Conservation (phyloP, 306 rosid genomes). For the Trifolium pratense region DNA sequence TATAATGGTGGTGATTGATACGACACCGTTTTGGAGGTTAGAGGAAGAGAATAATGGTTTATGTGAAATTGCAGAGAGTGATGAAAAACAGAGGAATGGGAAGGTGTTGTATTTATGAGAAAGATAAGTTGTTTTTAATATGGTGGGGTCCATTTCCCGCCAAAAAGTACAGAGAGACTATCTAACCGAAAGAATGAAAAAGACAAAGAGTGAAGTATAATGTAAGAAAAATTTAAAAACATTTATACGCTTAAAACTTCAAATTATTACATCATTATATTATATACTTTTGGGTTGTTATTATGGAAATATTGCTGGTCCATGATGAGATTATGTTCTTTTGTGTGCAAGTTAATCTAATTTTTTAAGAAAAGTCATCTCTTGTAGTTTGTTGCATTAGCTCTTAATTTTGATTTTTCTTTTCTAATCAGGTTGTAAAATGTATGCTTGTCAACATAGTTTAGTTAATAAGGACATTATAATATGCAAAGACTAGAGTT, state of each 20-base stretch:
- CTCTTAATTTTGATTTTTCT: background rate
- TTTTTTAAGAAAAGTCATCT: background rate
- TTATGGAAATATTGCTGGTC: no score
- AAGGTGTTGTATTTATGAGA: conserved; percentile 36
- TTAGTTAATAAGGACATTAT: no score
- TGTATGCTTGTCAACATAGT: no score
- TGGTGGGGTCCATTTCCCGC: conserved; percentile 66
- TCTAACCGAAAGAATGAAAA: conserved; percentile 36
- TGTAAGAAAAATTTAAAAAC: conserved; percentile 51
- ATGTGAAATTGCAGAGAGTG: conserved; percentile 10
- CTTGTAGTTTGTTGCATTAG: background rate
- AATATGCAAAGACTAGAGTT: no score
- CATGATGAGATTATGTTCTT: background rate
- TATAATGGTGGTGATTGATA: background rate
- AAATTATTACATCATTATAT: background rate
- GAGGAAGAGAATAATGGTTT: background rate
- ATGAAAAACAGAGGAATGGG: conserved; percentile 8
- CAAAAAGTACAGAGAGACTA: conserved; percentile 49
- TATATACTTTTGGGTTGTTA: background rate
- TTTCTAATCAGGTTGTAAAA: no score
- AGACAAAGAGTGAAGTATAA: conserved; percentile 56
- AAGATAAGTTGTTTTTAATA: conserved; percentile 46
- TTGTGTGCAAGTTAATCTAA: no score
- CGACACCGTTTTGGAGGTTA: conserved; percentile 29
- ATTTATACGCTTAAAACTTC: background rate